Evolutionary conservation across 2,329 filamentous ascomycete species (phyloP), one percentile per base, ranked within the genome.

Genomic region (Stagonosporopsis vannaccii): DNA sequence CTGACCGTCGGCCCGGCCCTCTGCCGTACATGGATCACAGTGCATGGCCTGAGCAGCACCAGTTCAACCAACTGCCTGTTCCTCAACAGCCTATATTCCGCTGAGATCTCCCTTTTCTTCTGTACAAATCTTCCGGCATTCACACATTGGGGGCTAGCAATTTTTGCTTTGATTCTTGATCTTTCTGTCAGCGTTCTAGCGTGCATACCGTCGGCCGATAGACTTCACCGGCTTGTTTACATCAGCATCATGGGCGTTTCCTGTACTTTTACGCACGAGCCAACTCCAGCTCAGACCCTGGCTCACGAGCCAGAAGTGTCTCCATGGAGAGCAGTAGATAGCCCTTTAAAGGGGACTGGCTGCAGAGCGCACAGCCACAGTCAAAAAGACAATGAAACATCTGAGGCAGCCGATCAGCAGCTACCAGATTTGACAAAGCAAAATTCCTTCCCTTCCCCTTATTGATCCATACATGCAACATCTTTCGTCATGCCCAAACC

Each of bases 1-100:
- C 79, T 22, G 78, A 81, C 51, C 73, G 74, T 36, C 77, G 79
- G 40, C 73, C 70, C 32, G 80, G 80, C 13, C 75, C 75, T 23
- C 66, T 82, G 23, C 80, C 80, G 2, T 78, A 77, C 54, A 76
- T 76, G 71, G 70, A 77, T 49, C 68, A 73, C 22, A 72, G 71
- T 25, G 70, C 72, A 17, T 77, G 75, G 75, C 68, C 75, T 5
- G 68, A 74, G 50, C 61, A 65, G 4, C 71, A 77, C 43, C 75
- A 77, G 36, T 75, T 71, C 62, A 76, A 76, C 50, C 75, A 76
- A 42, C 64, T 76, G 23, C 75, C 74, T 6, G 57, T 71, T 37
- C 71, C 75, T 17, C 73, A 75, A 51, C 75, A 76, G 48, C 73
- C 74, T 9, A 62, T 73, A 19, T 76, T 75, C 59, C 66, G 72